Conservation (phyloP, 176 grass and related monocot genomes). For the Rhynchospora breviuscula region DNA sequence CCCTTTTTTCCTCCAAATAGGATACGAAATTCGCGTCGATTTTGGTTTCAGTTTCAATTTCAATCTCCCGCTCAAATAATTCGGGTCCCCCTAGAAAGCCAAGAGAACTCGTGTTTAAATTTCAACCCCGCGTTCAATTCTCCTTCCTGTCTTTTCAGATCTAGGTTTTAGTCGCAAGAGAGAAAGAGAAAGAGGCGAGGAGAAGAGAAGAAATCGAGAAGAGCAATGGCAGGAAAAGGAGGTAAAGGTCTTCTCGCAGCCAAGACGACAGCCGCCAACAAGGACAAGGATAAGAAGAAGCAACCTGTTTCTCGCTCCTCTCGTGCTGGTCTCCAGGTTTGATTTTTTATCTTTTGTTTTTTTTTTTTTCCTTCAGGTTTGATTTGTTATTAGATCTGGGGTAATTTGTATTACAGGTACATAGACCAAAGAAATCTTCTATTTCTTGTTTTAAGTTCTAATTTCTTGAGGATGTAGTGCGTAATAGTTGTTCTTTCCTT, state of each 20-base stretch:
- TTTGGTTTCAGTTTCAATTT: neutral
- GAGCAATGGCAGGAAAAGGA: slow-evolving; percentile 65
- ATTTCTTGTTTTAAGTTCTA: neutral
- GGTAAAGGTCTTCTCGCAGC: slow-evolving; percentile 66
- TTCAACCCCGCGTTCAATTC: neutral
- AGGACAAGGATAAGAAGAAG: slow-evolving; percentile 79
- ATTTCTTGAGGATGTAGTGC: neutral
- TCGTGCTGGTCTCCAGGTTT: slow-evolving; percentile 59
- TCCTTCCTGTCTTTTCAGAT: slow-evolving; percentile 10
- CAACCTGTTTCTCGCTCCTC: slow-evolving; percentile 64
- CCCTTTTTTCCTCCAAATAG: slow-evolving; percentile 1
- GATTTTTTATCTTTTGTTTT: neutral
- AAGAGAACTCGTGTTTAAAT: neutral
- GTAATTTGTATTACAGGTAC: neutral
- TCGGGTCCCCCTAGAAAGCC: neutral
- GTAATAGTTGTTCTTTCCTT: neutral
- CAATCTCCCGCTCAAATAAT: slow-evolving; percentile 6
- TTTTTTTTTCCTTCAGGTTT: neutral
- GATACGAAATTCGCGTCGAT: neutral
- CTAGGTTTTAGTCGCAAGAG: slow-evolving; percentile 20
- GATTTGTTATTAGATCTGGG: neutral
- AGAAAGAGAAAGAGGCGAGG: neutral
- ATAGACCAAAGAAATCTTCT: neutral
- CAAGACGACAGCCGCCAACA: slow-evolving; percentile 60
- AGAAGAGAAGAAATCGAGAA: neutral